Percentiles rank a stretch among this genome's conserved stretches.
These are phyloP conservation scores for Tolypocladium nubicola DNA, from an alignment of 2,329 filamentous ascomycete genomes.

Conservation along the genomic window DNA sequence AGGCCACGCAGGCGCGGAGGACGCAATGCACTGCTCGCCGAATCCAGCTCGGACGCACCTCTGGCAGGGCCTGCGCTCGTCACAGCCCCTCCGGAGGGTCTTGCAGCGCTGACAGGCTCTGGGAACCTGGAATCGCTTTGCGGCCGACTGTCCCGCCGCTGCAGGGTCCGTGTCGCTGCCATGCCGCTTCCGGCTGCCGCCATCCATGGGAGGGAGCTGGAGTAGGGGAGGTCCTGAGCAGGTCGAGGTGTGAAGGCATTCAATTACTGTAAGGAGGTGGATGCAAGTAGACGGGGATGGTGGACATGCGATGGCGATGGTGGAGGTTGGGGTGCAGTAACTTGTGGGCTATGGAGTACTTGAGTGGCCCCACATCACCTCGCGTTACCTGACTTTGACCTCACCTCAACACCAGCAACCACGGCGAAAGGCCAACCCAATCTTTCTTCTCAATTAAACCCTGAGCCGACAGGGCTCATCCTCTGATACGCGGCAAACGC, in stretches of 20 bases:
- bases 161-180: not conserved
- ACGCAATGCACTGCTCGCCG: conserved; percentile 22
- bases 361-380: not conserved
- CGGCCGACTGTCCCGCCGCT: not conserved
- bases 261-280: too few species aligned
- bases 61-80: conserved; percentile 31
- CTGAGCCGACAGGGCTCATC: too few species aligned
- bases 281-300: too few species aligned
- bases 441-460: not conserved
- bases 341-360: too few species aligned
- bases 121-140: conserved; percentile 31
- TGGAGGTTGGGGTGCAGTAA: not conserved
- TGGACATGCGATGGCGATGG: not conserved
- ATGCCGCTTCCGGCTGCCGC: not conserved
- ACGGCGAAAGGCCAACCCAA: not conserved
- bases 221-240: too few species aligned
- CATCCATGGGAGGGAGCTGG: not conserved
- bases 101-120: conserved; percentile 32
- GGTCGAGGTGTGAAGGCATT: too few species aligned
- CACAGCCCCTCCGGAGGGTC: conserved; percentile 30
- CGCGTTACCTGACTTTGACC: not conserved
- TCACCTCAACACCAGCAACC: not conserved
- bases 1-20: not conserved
- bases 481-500: not conserved
- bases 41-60: conserved; percentile 31